Conservation (phyloP, 441 rosid species). For the Jatropha multifida region DNA sequence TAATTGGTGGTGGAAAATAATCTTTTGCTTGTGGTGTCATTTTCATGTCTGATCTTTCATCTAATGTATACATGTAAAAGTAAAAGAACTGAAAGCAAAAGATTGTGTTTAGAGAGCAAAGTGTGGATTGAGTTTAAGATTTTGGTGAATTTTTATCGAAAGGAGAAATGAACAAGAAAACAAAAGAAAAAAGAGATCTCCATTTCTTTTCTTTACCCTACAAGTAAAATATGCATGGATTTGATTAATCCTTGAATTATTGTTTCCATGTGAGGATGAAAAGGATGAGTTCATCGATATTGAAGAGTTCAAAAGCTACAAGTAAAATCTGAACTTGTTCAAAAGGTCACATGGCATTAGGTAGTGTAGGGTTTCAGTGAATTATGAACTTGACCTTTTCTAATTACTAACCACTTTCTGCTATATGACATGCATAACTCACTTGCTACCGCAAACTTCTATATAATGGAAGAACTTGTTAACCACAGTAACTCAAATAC, state of each 20-base stretch:
- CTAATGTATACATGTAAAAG: neutral
- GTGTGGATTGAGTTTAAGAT: too few species aligned
- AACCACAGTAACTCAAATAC: neutral
- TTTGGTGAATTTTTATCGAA: too few species aligned
- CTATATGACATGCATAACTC: neutral
- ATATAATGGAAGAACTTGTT: slow-evolving; percentile 8
- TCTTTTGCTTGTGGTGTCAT: neutral
- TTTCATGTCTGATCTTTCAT: neutral
- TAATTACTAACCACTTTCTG: slow-evolving; percentile 22
- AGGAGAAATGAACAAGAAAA: too few species aligned
- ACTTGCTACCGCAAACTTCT: slow-evolving; percentile 8
- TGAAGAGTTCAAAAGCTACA: neutral
- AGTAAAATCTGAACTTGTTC: too few species aligned
- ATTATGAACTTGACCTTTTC: slow-evolving; percentile 31
- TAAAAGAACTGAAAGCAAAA: neutral
- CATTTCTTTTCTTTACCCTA: neutral
- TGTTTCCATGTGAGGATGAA: neutral
- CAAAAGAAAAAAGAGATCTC: too few species aligned
- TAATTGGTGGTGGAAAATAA: neutral
- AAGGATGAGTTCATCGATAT: neutral
- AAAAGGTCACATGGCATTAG: slow-evolving; percentile 23
- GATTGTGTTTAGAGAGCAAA: neutral
- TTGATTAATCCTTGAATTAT: neutral
- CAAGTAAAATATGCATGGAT: neutral
- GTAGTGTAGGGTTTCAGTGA: slow-evolving; percentile 6